Evolutionary conservation across 139 green algal genomes (phyloP).

Genomic region (Picochlorum costavermella): DNA sequence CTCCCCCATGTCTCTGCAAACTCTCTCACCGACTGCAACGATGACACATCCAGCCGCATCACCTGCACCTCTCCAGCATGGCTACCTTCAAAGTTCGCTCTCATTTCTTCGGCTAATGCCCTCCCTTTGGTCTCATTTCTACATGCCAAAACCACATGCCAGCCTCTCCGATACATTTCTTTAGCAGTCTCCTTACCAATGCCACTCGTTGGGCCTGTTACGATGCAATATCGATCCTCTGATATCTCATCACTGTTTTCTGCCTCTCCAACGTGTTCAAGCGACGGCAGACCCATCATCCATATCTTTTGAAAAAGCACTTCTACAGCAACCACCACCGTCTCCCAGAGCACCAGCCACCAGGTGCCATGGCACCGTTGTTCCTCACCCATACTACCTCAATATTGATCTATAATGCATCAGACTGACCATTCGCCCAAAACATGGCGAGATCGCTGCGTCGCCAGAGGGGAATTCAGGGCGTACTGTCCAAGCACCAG

Average conservation of each 20-base stretch:
- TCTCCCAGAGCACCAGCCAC: no score
- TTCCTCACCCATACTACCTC: neutral
- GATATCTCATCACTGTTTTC: conserved; percentile 32
- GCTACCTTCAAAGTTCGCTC: conserved; percentile 13
- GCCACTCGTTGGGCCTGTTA: conserved; percentile 75
- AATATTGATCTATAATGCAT: no score
- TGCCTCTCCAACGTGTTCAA: conserved; percentile 43
- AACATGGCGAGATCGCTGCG: no score
- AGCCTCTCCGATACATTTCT: conserved; percentile 42
- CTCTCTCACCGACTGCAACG: conserved; percentile 54
- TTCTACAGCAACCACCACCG: no score
- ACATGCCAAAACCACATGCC: conserved; percentile 68
- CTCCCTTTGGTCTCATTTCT: conserved; percentile 39
- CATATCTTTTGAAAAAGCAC: conserved; percentile 7
- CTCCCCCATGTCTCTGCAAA: conserved; percentile 54
- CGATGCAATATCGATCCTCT: conserved; percentile 26
- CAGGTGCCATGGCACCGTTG: neutral
- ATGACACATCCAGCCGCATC: conserved; percentile 63
- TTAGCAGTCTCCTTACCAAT: conserved; percentile 65
- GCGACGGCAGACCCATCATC: conserved; percentile 38
- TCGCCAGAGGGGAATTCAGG: no score
- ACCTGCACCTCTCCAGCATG: conserved; percentile 36
- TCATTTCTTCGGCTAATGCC: conserved; percentile 33
- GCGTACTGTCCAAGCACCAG: no score
- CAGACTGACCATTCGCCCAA: no score